Evolutionary conservation across 345 rosid species (phyloP).

Genomic region (Brassica napus): DNA sequence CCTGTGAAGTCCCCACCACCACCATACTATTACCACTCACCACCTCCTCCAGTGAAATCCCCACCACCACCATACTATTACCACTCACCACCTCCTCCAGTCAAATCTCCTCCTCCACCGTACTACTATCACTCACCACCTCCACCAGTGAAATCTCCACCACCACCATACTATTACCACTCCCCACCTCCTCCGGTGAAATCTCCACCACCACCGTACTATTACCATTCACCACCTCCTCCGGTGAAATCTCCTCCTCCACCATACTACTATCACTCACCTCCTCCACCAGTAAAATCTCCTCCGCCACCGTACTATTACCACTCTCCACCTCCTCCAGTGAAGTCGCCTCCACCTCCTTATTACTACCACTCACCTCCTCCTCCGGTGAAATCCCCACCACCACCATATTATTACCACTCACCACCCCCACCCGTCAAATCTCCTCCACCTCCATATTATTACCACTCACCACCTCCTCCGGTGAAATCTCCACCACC

Average conservation of each 20-base stretch:
- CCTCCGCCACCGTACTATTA: constrained; percentile 41
- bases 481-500: constrained; percentile 40
- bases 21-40: too few species aligned
- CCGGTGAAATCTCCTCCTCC: background rate
- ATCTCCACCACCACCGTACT: background rate
- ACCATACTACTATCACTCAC: background rate
- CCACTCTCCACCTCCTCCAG: constrained; percentile 42
- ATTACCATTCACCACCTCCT: background rate
- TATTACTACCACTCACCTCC: constrained; percentile 51
- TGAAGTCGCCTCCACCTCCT: constrained; percentile 36
- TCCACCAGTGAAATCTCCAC: background rate
- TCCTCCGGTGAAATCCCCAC: constrained; percentile 23
- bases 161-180: background rate
- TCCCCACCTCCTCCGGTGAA: background rate
- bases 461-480: constrained; percentile 49
- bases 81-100: background rate
- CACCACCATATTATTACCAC: constrained; percentile 33
- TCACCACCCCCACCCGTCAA: constrained; percentile 39
- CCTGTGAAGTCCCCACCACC: too few species aligned
- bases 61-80: too few species aligned
- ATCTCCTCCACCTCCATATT: constrained; percentile 37
- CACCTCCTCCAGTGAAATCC: too few species aligned
- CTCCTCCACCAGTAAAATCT: constrained; percentile 40
- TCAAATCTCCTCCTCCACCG: background rate
- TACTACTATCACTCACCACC: background rate